Conservation (phyloP, 192 early-diverging fungal genomes). For the Backusella circina region DNA sequence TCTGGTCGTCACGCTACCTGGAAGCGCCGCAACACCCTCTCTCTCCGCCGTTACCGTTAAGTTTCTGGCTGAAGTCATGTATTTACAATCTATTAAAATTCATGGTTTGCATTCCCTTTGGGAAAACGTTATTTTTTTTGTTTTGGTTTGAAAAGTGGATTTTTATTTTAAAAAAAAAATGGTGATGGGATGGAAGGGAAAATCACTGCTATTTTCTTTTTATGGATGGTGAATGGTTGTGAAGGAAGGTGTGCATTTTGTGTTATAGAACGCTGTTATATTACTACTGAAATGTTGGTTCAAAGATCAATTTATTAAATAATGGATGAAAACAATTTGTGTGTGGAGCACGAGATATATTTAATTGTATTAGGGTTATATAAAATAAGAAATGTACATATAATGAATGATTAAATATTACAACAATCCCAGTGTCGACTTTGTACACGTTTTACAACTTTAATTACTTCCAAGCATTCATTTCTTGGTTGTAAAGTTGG, state of each 20-base stretch:
- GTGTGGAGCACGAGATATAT: background rate
- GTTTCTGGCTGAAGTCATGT: conserved; percentile 4
- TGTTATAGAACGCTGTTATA: background rate
- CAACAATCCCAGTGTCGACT: conserved; percentile 41
- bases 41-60: conserved; percentile 93
- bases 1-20: conserved; percentile 92
- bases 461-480: conserved; percentile 43
- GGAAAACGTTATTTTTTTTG: background rate
- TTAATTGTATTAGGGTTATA: background rate
- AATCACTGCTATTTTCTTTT: too few species aligned
- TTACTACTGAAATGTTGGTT: background rate
- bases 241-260: background rate
- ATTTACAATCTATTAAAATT: background rate
- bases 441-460: conserved; percentile 45
- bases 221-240: too few species aligned
- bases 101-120: conserved; percentile 1
- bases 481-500: conserved; percentile 35
- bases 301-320: background rate
- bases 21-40: conserved; percentile 94
- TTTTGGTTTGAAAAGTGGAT: background rate
- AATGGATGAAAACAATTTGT: background rate
- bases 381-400: background rate
- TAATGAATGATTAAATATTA: background rate
- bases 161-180: background rate
- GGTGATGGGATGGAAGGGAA: background rate